Conservation (phyloP, 352 stramenopile species). For the Globisporangium polare region DNA sequence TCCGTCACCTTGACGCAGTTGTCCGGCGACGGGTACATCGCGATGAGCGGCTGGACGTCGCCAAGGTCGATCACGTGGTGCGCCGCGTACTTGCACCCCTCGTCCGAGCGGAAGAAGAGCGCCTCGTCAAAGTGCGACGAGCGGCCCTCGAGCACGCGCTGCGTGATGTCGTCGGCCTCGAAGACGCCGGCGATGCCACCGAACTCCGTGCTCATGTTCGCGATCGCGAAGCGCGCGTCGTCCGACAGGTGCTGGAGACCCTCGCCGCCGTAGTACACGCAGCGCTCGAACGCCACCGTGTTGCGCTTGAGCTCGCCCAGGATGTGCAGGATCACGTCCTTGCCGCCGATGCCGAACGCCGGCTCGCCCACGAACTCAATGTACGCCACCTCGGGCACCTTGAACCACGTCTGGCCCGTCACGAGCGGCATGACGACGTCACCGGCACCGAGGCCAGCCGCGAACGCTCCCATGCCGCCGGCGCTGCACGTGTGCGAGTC, state of each 20-base stretch:
- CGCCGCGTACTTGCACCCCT: constrained; percentile 62
- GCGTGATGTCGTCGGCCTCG: constrained; percentile 65
- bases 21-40: constrained; percentile 74
- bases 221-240: constrained; percentile 75
- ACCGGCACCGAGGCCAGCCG: constrained; percentile 59
- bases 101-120: constrained; percentile 64
- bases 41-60: constrained; percentile 55
- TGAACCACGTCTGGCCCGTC: constrained; percentile 84
- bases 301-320: constrained; percentile 78
- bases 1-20: constrained; percentile 71
- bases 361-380: constrained; percentile 77
- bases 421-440: constrained; percentile 84
- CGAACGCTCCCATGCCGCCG: constrained; percentile 74
- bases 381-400: constrained; percentile 71
- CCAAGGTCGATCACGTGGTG: constrained; percentile 77
- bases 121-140: constrained; percentile 64
- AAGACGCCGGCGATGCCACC: constrained; percentile 80
- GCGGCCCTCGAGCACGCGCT: constrained; percentile 51
- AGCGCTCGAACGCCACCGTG: constrained; percentile 78
- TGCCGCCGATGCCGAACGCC: constrained; percentile 69
- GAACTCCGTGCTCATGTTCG: constrained; percentile 85
- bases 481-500: constrained; percentile 76
- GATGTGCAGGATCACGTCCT: constrained; percentile 81
- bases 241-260: constrained; percentile 65
- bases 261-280: constrained; percentile 69